Base-by-base conservation (phyloP, 768 basidiomycete species). In the Pisolithus tinctorius region DNA sequence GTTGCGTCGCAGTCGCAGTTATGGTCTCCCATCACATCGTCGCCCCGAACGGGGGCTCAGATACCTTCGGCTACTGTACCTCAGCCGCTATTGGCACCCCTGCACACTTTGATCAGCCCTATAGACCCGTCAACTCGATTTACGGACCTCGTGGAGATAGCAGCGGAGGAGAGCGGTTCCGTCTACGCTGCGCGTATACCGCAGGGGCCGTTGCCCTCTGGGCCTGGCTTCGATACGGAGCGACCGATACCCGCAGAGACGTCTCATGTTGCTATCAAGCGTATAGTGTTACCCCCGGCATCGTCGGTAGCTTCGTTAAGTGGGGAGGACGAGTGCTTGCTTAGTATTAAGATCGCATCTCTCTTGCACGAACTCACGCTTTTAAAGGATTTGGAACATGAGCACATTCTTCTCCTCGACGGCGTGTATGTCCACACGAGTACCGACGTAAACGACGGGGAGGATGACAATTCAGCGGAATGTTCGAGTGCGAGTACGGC, bases 131-230 rank as follows among this genome's bases (percentile, higher is more conserved):
- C 76, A 1, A 72, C 78, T 4, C 76, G 79, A 51, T 91, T 86
- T 64, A 68, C 74, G 8, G 80, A 88, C 54, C 69, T 90, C 43
- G 78, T 77, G 49, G 89, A 90, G 68, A 84, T 93, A 27, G 89
- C 87, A 0, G 86, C 91, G 62, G 88, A 89, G 30, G 89, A 91
- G 61, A 85, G 79, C 39, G 90, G 90, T 4, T 83, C 79, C 1
- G 86, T 93, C 17, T 80, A 69, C 52, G 70, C 73, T 14, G 78
- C 76, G 2, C 62, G 64, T 26, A 63, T 75, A 6, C 44, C 17
- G 14, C 54, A 64, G 5, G 31, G 37, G 0, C 29, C 55, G 10
- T 58, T 50, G 7, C 45, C 29, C 11, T 45, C 29, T 30, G 37
- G 20, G 25, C 43, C 47, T 36, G 4, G 20, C 38, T 37, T 11